A percentile compares a stretch with the other conserved stretches of the same genome.
phyloP scores from a whole-genome alignment of 805 yeast species.

The Candida tibetensis region DNA sequence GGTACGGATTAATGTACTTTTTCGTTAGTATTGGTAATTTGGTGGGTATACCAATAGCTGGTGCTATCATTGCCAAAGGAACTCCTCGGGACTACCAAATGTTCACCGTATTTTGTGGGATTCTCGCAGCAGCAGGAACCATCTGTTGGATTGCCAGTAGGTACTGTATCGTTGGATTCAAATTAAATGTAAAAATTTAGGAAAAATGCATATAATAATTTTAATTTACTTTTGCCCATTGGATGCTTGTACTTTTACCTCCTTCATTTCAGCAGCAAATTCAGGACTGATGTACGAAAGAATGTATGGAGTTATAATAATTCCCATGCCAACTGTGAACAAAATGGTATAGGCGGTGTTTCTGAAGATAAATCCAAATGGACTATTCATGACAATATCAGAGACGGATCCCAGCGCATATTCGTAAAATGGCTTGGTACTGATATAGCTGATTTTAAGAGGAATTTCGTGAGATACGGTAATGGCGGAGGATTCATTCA shows the following conservation, averaged over 20 bases:
- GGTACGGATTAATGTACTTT: slow-evolving; percentile 66
- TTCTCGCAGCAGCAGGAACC: slow-evolving; percentile 25
- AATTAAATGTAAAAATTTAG: slow-evolving; percentile 11
- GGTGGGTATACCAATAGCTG: slow-evolving; percentile 37
- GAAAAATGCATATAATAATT: not conserved
- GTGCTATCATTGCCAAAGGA: slow-evolving; percentile 35
- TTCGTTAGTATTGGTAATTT: slow-evolving; percentile 46
- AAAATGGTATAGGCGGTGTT: slow-evolving; percentile 34
- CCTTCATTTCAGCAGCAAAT: slow-evolving; percentile 26
- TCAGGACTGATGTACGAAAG: slow-evolving; percentile 35
- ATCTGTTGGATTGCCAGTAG: slow-evolving; percentile 30
- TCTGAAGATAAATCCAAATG: slow-evolving; percentile 40
- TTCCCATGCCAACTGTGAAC: slow-evolving; percentile 24
- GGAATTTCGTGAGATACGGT: slow-evolving; percentile 15
- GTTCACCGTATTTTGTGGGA: slow-evolving; percentile 34
- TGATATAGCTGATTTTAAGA: slow-evolving; percentile 19
- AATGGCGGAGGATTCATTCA: slow-evolving; percentile 18
- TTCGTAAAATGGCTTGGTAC: slow-evolving; percentile 34
- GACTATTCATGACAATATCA: slow-evolving; percentile 37
- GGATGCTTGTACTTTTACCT: not conserved
- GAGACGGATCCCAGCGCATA: slow-evolving; percentile 25
- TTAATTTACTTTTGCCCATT: too few species aligned
- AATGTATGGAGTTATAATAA: slow-evolving; percentile 33
- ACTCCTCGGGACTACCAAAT: slow-evolving; percentile 23
- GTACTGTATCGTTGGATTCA: slow-evolving; percentile 28